Evolutionary conservation across 805 yeast genomes (phyloP), one percentile per base, ranked within the genome.

Genomic region (Candida krabiensis): DNA sequence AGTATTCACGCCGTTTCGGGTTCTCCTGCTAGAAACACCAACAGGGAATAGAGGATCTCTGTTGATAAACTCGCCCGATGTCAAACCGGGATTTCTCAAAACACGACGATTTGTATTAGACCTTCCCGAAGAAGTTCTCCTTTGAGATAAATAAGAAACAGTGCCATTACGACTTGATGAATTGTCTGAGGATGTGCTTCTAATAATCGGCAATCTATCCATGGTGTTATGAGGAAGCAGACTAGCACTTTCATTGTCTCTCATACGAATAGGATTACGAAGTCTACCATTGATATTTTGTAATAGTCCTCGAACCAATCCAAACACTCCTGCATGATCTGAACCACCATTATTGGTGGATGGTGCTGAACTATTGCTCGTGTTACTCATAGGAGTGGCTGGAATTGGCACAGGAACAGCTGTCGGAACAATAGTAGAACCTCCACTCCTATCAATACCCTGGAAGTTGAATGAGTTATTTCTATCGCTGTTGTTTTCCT

Each of bases 1-100:
- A 7, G 78, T 71, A n/a, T 56, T 66, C 1, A 71, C 73, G 2
- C 79, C 80, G 31, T 45, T 50, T 0, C 64, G 52, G 0, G 74
- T 71, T 41, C 80, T 56, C 40, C 75, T 63, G 46, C 79, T 73
- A 11, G 70, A 55, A 8, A 75, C 72, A 2, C 79, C 80, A 3
- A 69, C 47, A 1, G 79, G 71, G 47, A 75, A 74, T 27, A 60
- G 34, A 7, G 56, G 47, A 28, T 55, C 56, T 28, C 55, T 35
- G 18, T 52, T 53, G 15, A 43, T 35, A 19, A 47, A 35, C 28
- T 47, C 52, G 2, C 25, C 37, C 17, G 32, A 23, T 14, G 44
- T 28, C n/a, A 42, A 19, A 9, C 43, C 46, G 11, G 35, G 30
- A 9, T 43, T 26, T 12, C 41, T 36, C 15, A 30, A 16, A 18